phyloP scores from a whole-genome alignment of 805 yeast species.

The Candida ipomoeae region DNA sequence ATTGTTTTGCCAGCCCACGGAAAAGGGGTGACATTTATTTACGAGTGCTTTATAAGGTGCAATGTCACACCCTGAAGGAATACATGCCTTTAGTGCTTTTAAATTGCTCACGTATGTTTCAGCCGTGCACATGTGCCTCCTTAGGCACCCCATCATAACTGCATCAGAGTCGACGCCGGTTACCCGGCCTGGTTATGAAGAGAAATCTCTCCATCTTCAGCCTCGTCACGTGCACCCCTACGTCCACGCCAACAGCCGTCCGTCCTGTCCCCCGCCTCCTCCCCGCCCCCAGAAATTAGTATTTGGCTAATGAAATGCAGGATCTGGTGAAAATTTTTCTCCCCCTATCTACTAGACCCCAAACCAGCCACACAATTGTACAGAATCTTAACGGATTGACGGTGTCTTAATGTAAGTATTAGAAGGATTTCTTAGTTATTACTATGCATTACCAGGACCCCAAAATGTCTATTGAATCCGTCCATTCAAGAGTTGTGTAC shows the following conservation, averaged over 20 bases:
- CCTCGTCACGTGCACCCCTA: not conserved
- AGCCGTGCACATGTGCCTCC: conserved; percentile 3
- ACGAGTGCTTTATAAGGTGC: not conserved
- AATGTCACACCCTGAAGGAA: not conserved
- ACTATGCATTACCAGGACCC: too few species aligned
- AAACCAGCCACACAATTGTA: too few species aligned
- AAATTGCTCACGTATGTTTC: not conserved
- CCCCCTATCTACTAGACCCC: too few species aligned
- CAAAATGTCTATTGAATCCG: too few species aligned
- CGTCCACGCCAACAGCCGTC: not conserved
- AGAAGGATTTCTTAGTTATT: too few species aligned
- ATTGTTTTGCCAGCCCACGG: not conserved
- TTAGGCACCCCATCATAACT: not conserved
- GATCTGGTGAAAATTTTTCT: too few species aligned
- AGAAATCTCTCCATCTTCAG: not conserved
- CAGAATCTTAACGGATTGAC: too few species aligned
- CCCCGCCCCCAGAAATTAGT: too few species aligned
- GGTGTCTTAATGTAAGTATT: too few species aligned
- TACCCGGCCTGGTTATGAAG: not conserved
- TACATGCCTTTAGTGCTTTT: too few species aligned
- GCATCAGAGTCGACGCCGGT: not conserved
- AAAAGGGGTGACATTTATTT: not conserved
- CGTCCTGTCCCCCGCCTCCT: not conserved
- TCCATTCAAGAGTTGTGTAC: too few species aligned
- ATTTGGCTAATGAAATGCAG: too few species aligned